phyloP scores from a whole-genome alignment of 2,329 filamentous ascomycete species.

The Bipolaris gigantea region DNA sequence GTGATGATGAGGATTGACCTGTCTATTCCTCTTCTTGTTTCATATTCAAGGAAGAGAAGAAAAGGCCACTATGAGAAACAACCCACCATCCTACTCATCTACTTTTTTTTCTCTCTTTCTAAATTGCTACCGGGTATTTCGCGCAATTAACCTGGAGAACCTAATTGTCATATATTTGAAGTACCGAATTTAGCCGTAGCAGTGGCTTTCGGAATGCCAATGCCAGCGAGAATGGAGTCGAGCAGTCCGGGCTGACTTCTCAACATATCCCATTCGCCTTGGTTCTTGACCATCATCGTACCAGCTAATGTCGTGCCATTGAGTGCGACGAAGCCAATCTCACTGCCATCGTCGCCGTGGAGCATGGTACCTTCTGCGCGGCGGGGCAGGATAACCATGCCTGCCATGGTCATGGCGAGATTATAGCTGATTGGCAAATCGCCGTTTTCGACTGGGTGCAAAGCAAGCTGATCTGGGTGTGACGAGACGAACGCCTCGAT shows the following conservation, averaged over 20 bases:
- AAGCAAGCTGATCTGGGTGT: slow-evolving; percentile 33
- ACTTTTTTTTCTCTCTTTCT: background rate
- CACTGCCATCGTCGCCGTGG: slow-evolving; percentile 42
- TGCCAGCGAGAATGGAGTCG: slow-evolving; percentile 47
- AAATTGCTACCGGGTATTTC: background rate
- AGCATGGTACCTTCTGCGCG: slow-evolving; percentile 50
- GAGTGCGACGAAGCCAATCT: slow-evolving; percentile 51
- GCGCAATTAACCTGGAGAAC: background rate
- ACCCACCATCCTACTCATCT: background rate
- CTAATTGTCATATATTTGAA: slow-evolving; percentile 1
- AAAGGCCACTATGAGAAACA: no score
- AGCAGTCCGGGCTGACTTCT: slow-evolving; percentile 47
- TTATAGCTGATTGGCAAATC: slow-evolving; percentile 59
- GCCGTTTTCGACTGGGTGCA: slow-evolving; percentile 37
- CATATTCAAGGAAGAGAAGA: no score
- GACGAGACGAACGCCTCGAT: slow-evolving; percentile 48
- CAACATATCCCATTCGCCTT: slow-evolving; percentile 57
- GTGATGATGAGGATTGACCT: no score
- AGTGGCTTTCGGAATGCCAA: slow-evolving; percentile 35
- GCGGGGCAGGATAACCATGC: slow-evolving; percentile 59
- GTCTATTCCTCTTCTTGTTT: background rate
- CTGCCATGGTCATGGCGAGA: slow-evolving; percentile 57
- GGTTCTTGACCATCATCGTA: slow-evolving; percentile 61
- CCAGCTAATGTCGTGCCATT: slow-evolving; percentile 62
- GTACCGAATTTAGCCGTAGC: background rate